Percentiles rank a stretch among this genome's conserved stretches.
These are phyloP conservation scores for Thermomucor indicae-seudaticae DNA, from an alignment of 371 early-diverging fungal genomes.

Conservation along the genomic window DNA sequence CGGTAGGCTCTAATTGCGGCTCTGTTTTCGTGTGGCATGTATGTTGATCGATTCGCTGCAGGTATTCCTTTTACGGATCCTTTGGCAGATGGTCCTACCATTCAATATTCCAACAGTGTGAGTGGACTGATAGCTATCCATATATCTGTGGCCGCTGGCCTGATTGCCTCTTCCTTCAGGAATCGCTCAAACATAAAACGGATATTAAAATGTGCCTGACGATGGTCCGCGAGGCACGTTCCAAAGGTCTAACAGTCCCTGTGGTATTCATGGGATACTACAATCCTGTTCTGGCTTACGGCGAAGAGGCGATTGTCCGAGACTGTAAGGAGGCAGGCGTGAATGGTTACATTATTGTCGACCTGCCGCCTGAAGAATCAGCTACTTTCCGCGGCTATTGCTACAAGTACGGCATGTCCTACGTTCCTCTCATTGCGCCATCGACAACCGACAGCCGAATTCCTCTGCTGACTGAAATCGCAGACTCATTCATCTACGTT, in stretches of 20 bases:
- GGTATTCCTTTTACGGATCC: constrained; percentile 98
- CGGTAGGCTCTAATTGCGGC: constrained; percentile 44
- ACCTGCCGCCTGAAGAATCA: constrained; percentile 96
- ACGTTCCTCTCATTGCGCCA: constrained; percentile 94
- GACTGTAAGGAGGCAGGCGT: constrained; percentile 84
- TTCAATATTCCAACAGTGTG: constrained; percentile 88
- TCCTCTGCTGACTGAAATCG: constrained; percentile 68
- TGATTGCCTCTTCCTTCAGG: constrained; percentile 45
- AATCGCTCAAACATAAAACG: constrained; percentile 71
- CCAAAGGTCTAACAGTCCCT: constrained; percentile 82
- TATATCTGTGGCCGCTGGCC: too few species aligned
- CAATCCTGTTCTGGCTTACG: constrained; percentile 93
- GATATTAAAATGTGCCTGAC: constrained; percentile 79
- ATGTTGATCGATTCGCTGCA: constrained; percentile 11
- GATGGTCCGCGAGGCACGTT: constrained; percentile 78
- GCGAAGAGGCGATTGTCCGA: constrained; percentile 78
- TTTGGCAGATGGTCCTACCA: constrained; percentile 95
- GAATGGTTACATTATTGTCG: constrained; percentile 96
- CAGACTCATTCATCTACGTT: constrained; percentile 94
- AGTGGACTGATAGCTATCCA: constrained; percentile 21
- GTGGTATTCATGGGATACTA: constrained; percentile 98
- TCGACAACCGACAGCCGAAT: constrained; percentile 86
- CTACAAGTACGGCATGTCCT: constrained; percentile 73
- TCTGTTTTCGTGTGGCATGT: not conserved
- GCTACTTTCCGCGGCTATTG: constrained; percentile 76